Conservation (phyloP, 306 rosid species). For the Rosa persica region DNA sequence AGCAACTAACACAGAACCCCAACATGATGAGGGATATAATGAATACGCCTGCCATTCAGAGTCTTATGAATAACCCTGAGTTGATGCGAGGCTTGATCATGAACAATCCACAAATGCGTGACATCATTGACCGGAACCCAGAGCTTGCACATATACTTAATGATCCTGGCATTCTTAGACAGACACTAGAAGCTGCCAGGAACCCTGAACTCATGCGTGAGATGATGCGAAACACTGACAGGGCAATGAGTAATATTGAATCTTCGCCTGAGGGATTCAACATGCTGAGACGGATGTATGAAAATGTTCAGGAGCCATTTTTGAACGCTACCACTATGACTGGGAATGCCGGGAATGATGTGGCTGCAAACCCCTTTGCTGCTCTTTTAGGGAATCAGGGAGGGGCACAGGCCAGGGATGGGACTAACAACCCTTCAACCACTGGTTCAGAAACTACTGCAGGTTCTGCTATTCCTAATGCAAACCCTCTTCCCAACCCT, state of each 20-base stretch:
- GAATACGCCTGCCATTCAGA: conserved; percentile 67
- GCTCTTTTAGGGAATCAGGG: conserved; percentile 60
- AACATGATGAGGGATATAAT: conserved; percentile 68
- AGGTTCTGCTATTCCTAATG: conserved; percentile 49
- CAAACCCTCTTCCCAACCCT: conserved; percentile 73
- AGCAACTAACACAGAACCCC: conserved; percentile 61
- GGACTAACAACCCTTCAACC: conserved; percentile 45
- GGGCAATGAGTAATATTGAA: conserved; percentile 72
- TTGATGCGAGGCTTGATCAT: conserved; percentile 52
- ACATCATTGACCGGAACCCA: conserved; percentile 60
- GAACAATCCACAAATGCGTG: conserved; percentile 69
- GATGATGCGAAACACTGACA: conserved; percentile 71
- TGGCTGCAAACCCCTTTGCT: conserved; percentile 54
- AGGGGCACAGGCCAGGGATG: conserved; percentile 43
- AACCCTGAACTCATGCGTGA: conserved; percentile 75
- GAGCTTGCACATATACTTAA: conserved; percentile 63
- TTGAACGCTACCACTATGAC: conserved; percentile 61
- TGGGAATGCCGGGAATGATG: conserved; percentile 49
- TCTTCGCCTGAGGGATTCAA: conserved; percentile 72
- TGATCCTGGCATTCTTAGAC: conserved; percentile 59
- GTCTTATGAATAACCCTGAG: conserved; percentile 64
- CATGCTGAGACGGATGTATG: conserved; percentile 74
- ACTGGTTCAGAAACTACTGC: conserved; percentile 46
- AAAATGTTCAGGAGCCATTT: conserved; percentile 70
- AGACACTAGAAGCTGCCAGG: conserved; percentile 69